Evolutionary conservation across 2,329 filamentous ascomycete species (phyloP), one percentile per base, ranked within the genome.

Genomic region (Colletotrichum tamarilloi): DNA sequence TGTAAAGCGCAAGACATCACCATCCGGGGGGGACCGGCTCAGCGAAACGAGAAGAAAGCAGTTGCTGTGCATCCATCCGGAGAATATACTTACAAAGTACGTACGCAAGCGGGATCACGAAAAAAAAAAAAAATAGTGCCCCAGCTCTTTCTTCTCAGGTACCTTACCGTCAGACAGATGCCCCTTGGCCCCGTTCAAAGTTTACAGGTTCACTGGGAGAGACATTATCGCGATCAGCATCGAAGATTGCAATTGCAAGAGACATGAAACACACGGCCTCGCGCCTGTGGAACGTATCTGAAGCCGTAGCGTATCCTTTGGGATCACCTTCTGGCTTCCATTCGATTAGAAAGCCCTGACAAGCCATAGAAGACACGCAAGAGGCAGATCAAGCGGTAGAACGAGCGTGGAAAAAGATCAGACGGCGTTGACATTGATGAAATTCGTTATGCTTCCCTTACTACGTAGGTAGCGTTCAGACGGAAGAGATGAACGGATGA

Each of bases 241-340:
- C 59, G 38, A 30, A 42, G 59, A 32, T 30, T 62, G 38, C 28
- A 38, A 22, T 64, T 26, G 14, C 22, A 30, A 19, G 63, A 12
- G 30, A 60, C 22, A 53, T 72, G 63, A 72, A 72, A 72, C 69
- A 67, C 62, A 63, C 65, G 42, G 66, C 59, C 38, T 60, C 66
- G 59, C 65, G 65, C 59, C 38, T 64, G 59, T 64, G 69, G 69
- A 69, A 72, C 55, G 65, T 55, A 59, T 55, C 58, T 64, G 69
- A 58, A 62, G 65, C 53, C 57, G 57, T 62, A 68, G 64, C 64
- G 68, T 57, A 32, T 38, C 68, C 14, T 42, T 42, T 19, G 38
- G 5, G 38, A 42, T 42, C 38, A 35, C 16, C 38, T 42, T 42
- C 19, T 16, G 14, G 38, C 14, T 16, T 42, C 5, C 38, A 16